Base-by-base conservation (phyloP, 1,139 yeast species). In the Wickerhamomyces sp. region DNA sequence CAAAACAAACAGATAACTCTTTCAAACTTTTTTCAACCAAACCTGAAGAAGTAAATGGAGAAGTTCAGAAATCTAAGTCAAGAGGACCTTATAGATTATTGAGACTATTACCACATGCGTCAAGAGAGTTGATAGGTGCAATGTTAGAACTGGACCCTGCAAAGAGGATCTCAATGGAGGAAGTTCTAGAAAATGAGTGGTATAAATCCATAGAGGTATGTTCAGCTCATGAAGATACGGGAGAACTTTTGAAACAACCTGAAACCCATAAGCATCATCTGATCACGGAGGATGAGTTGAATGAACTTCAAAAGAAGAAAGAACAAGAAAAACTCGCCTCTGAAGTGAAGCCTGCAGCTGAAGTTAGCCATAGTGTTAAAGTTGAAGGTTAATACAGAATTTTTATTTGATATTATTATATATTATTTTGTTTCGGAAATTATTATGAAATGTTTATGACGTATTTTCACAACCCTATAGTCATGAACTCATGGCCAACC, bases 41-140 rank as follows among this genome's bases (percentile, higher is more conserved):
- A 62, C 69, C 49, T 3, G 64, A 68, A 38, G 50, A 45, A 13
- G 43, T 40, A 27, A 44, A 47, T 23, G 46, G 43, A 34, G 48
- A 40, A 14, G 41, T 39, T 14, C 71, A 66, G 46, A 59, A 61
- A 58, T 54, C 67, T 47, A 49, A 61, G 53, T 44, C 71, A 52
- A 53, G 57, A 53, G 96, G 99, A 1, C 96, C 97, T 1, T 84
- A 89, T 71, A 73, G 96, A 55, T 68, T 93, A 49, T 72, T 91
- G 69, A 75, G 95, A 56, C 73, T 89, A 51, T 70, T 93, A 43
- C 98, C 98, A 2, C 81, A 80, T 50, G 84, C 86, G 7, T 76
- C 95, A 15, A 73, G 96, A 49, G 81, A 79, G 3, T 73, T 91
- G 35, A 79, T 93, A 31, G 78, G 78, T 27, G 71, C 75, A 43